Percentiles rank a stretch among this genome's conserved stretches.
These are phyloP conservation scores for Nissolia schottii DNA, from an alignment of 306 rosid genomes.

Conservation along the genomic window DNA sequence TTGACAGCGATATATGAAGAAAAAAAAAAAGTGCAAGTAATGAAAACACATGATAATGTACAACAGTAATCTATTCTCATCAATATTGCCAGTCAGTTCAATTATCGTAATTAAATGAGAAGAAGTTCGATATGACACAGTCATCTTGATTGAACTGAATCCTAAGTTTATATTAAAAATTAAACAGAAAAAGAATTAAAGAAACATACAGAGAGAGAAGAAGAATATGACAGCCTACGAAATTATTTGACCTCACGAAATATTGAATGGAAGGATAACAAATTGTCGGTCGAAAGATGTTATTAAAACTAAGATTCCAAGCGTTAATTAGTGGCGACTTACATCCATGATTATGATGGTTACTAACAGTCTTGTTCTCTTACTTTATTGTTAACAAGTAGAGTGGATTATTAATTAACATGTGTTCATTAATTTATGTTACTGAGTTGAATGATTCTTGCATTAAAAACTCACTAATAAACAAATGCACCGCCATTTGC, in stretches of 20 bases:
- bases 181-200: too few relatives aligned
- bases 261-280: constrained; percentile 33
- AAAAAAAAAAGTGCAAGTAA: background rate
- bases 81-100: background rate
- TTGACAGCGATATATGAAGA: too few relatives aligned
- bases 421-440: constrained; percentile 21
- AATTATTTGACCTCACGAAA: constrained; percentile 2
- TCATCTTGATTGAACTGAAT: constrained; percentile 1
- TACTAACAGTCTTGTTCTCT: constrained; percentile 21
- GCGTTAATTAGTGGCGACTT: constrained; percentile 24
- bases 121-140: background rate
- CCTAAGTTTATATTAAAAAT: background rate
- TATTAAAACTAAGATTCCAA: constrained; percentile 39
- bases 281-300: constrained; percentile 45
- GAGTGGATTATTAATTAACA: constrained; percentile 11
- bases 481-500: constrained; percentile 35
- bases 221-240: constrained; percentile 6
- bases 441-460: background rate
- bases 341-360: constrained; percentile 33
- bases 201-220: background rate
- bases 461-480: constrained; percentile 12
- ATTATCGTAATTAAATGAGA: background rate
- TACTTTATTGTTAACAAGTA: constrained; percentile 16
- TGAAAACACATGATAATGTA: background rate
- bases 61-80: background rate